phyloP scores from a whole-genome alignment of 306 rosid species.

The Vigna hirtella region DNA sequence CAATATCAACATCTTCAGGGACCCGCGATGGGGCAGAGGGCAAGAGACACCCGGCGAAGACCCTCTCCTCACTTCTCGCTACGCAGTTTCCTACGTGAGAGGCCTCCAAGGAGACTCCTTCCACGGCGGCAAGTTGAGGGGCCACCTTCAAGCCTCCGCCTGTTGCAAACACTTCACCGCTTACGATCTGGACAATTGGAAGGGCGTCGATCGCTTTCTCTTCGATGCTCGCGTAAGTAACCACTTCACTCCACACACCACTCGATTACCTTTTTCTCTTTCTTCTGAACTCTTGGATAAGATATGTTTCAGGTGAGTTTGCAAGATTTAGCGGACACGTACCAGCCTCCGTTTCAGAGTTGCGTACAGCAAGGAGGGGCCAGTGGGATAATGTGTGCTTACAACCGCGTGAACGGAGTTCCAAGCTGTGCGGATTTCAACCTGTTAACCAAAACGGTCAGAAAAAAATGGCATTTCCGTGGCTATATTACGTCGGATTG shows the following conservation, averaged over 20 bases:
- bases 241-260: neutral
- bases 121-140: constrained; percentile 53
- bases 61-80: constrained; percentile 65
- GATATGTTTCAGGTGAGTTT: constrained; percentile 57
- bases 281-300: too few species aligned
- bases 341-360: constrained; percentile 87
- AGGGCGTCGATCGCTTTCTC: constrained; percentile 65
- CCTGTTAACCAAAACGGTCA: constrained; percentile 66
- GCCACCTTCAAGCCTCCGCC: constrained; percentile 82
- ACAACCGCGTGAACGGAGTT: constrained; percentile 85
- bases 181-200: constrained; percentile 92
- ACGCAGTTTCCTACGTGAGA: constrained; percentile 76
- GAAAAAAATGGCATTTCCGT: constrained; percentile 74
- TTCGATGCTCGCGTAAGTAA: constrained; percentile 67
- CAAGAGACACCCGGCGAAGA: constrained; percentile 98
- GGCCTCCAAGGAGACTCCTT: constrained; percentile 87
- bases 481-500: constrained; percentile 96
- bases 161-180: constrained; percentile 98
- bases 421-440: constrained; percentile 85
- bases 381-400: constrained; percentile 94
- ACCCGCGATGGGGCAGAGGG: constrained; percentile 98
- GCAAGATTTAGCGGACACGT: constrained; percentile 91
- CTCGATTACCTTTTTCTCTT: neutral
- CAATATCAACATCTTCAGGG: constrained; percentile 88
- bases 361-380: constrained; percentile 76